Evolutionary conservation across 805 yeast genomes (phyloP), one percentile per base, ranked within the genome.

Genomic region (Lachancea fermentati): DNA sequence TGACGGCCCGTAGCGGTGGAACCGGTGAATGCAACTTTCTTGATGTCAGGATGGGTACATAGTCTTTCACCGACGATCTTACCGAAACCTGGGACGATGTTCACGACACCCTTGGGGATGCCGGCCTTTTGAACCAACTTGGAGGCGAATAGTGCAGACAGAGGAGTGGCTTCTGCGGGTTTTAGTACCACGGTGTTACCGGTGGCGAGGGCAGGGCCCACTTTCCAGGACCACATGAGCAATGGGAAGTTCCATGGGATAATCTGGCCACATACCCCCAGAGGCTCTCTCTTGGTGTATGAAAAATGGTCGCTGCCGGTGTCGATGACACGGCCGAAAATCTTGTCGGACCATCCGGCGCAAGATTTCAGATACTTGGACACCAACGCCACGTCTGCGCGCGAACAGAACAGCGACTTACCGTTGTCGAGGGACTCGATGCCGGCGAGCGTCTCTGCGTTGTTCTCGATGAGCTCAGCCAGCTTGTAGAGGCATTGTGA

Each of bases 211-310:
- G 91, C 88, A 30, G 96, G 95, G 47, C 87, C 89, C 49, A 86
- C 69, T 57, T 85, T 85, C 87, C 94, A 86, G 34, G 91, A 73
- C 70, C 85, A 78, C 81, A 85, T 83, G 68, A 86, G 73, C 58
- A 85, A 70, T 50, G 96, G 96, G 77, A 86, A 86, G 69, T 86
- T 86, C 95, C 95, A 86, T 53, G 96, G 95, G 57, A 85, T 85
- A 54, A 86, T 82, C 61, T 84, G 87, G 47, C 93, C 88, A 66
- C 89, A 81, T 40, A 85, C 94, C 62, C 95, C 95, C 51, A 83
- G 69, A 46, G 96, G 94, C 67, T 85, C 95, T 63, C 81, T 76
- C 61, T 76, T 72, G 41, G 85, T 75, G 65, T 78, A 80, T 50
- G 72, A 73, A 57, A 81, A 75, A 61, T 81, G 80, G 40, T 75